Base-by-base conservation (phyloP, 768 basidiomycete genomes). In the Trametes cingulata region DNA sequence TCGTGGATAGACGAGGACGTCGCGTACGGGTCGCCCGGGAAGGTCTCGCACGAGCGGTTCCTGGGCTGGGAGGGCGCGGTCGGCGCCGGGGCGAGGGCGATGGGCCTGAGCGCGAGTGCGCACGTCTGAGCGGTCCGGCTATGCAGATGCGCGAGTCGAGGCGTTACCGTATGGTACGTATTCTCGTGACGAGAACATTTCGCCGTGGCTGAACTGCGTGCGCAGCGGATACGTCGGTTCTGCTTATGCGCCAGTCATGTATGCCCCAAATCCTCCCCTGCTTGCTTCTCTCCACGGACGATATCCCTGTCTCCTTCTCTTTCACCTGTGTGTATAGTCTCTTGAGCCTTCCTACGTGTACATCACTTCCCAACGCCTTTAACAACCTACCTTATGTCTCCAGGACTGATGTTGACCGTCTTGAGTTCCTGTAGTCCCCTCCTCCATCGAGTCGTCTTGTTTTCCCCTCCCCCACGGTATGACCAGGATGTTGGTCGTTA, bases 81-180 rank as follows among this genome's bases (percentile, higher is more conserved):
- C 19, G 91, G 92, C 33, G 87, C 90, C 45, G 91, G 91, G n/a
- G 92, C 92, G 36, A 81, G 91, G 19, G 87, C 90, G 33, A 77
- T 94, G 74, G 91, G 91, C 7, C 78, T 92, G 57, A 74, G 72
- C 33, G 72, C 69, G 9, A 68, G 65, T 19, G 70, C 62, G 49
- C 29, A 63, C n/a, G 0, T 54, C 39, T 63, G 36, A 55, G 35
- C 12, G 1, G 6, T 20, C 8, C 9, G 27, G 6, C 13, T 27
- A 36, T 10, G 27, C 24, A 43, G 20, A 8, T 33, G 17, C 22
- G 39, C 15, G 33, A 5, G n/a, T 43, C 24, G 19, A 19, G 27
- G 35, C 25, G 7, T 20, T 27, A 19, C 20, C 35, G 20, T 17
- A 39, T 56, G 53, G 54, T 56, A 37, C 46, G 59, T 60, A 15